A percentile compares a stretch with the other conserved stretches of the same genome.
Conservation (phyloP, 2,329 filamentous ascomycete species). For the Epichloe festucae region DNA sequence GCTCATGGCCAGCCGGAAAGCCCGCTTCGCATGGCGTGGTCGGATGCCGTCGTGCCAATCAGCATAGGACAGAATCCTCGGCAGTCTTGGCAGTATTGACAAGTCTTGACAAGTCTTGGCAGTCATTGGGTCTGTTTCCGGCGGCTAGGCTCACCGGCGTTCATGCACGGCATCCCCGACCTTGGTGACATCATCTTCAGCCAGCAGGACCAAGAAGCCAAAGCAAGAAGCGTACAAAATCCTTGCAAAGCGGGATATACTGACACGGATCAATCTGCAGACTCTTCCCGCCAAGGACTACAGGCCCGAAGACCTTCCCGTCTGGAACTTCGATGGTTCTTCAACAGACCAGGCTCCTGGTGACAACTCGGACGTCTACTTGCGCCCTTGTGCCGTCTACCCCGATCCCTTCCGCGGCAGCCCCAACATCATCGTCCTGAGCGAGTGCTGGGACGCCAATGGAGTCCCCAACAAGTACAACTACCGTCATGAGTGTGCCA, state of each 20-base stretch:
- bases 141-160: background rate
- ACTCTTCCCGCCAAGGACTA: conserved; percentile 38
- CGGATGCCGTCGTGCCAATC: background rate
- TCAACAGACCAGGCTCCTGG: conserved; percentile 86
- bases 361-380: conserved; percentile 96
- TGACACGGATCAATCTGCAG: conserved; percentile 16
- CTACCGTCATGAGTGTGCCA: conserved; percentile 81
- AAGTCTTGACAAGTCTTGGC: too few species aligned
- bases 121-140: too few species aligned
- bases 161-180: background rate
- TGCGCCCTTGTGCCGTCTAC: conserved; percentile 78
- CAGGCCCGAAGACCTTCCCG: conserved; percentile 38
- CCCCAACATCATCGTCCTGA: conserved; percentile 88
- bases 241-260: background rate
- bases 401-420: conserved; percentile 81
- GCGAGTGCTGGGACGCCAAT: conserved; percentile 89
- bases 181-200: background rate
- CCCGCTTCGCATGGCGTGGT: background rate
- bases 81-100: too few species aligned
- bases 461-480: conserved; percentile 98
- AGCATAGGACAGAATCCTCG: background rate
- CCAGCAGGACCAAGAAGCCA: background rate
- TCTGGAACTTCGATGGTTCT: conserved; percentile 56
- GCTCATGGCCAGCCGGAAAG: background rate
- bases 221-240: too few species aligned